These are phyloP conservation scores for Psidium guajava DNA, from an alignment of 345 rosid species.

Conservation along the genomic window DNA sequence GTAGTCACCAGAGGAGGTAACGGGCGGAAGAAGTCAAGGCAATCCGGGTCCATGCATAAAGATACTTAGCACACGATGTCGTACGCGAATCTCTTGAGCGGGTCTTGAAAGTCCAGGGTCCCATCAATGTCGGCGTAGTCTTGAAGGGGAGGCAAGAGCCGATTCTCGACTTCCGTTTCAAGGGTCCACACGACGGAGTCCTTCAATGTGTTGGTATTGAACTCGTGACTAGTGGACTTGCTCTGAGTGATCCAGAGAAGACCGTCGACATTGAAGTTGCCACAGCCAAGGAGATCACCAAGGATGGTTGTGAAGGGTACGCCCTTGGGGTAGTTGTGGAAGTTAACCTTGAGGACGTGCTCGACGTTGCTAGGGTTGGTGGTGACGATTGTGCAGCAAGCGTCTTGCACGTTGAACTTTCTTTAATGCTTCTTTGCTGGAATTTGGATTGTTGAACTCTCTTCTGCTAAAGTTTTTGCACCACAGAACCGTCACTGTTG, in stretches of 20 bases:
- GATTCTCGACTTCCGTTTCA: slow-evolving; percentile 26
- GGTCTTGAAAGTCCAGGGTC: slow-evolving; percentile 44
- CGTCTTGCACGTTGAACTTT: too few species aligned
- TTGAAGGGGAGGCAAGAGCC: slow-evolving; percentile 36
- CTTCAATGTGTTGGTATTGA: slow-evolving; percentile 29
- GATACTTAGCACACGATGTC: slow-evolving; percentile 38
- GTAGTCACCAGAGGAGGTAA: slow-evolving; percentile 26
- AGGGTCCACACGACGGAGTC: slow-evolving; percentile 20
- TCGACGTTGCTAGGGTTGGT: slow-evolving; percentile 70
- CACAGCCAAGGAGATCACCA: slow-evolving; percentile 64
- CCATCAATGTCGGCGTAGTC: slow-evolving; percentile 8
- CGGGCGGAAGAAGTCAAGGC: slow-evolving; percentile 18
- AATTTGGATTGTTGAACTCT: too few species aligned
- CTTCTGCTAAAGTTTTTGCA: too few species aligned
- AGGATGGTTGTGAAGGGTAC: slow-evolving; percentile 76
- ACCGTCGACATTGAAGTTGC: slow-evolving; percentile 62
- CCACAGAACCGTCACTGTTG: too few species aligned
- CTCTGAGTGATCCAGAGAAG: slow-evolving; percentile 51
- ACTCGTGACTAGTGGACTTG: slow-evolving; percentile 38
- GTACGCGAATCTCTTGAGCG: slow-evolving; percentile 40
- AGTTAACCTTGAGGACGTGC: slow-evolving; percentile 70
- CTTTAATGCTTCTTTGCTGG: too few species aligned
- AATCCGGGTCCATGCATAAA: slow-evolving; percentile 35
- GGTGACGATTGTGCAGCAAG: slow-evolving; percentile 52
- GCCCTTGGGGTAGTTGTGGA: slow-evolving; percentile 78